Percentiles rank a stretch among this genome's conserved stretches.
phyloP scores from a whole-genome alignment of 2,329 filamentous ascomycete species.

The Neoarthrinium moseri region DNA sequence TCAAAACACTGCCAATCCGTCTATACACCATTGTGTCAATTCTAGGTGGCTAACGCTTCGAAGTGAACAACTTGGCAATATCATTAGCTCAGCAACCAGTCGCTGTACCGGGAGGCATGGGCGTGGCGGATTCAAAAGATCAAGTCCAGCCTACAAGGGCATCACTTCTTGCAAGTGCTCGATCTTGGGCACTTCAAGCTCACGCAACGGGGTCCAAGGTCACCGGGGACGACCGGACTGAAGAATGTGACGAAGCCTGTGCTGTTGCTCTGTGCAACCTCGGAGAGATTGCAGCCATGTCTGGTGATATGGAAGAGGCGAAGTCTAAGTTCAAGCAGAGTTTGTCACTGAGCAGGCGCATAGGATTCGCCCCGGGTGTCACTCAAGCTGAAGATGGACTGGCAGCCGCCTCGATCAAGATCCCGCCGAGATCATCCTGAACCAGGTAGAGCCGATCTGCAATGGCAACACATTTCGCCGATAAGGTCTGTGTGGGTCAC shows the following conservation, averaged over 20 bases:
- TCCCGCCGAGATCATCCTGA: neutral
- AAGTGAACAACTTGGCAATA: constrained; percentile 78
- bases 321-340: constrained; percentile 68
- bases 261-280: constrained; percentile 84
- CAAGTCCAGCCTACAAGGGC: constrained; percentile 47
- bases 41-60: constrained; percentile 13
- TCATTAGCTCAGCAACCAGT: constrained; percentile 68
- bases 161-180: constrained; percentile 66
- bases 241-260: constrained; percentile 83
- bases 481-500: too few relatives aligned
- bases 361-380: constrained; percentile 52
- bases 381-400: constrained; percentile 53
- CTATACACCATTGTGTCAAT: neutral
- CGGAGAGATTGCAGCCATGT: constrained; percentile 77
- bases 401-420: constrained; percentile 1
- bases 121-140: neutral
- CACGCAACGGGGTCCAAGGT: constrained; percentile 66
- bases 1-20: constrained; percentile 15
- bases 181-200: constrained; percentile 78
- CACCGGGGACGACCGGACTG: constrained; percentile 62
- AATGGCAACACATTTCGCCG: too few relatives aligned
- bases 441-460: too few relatives aligned
- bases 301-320: constrained; percentile 65
- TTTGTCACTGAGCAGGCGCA: constrained; percentile 54
- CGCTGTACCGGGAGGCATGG: constrained; percentile 15